phyloP scores from a whole-genome alignment of 2,329 filamentous ascomycete species.

The Aspergillus nomiae region DNA sequence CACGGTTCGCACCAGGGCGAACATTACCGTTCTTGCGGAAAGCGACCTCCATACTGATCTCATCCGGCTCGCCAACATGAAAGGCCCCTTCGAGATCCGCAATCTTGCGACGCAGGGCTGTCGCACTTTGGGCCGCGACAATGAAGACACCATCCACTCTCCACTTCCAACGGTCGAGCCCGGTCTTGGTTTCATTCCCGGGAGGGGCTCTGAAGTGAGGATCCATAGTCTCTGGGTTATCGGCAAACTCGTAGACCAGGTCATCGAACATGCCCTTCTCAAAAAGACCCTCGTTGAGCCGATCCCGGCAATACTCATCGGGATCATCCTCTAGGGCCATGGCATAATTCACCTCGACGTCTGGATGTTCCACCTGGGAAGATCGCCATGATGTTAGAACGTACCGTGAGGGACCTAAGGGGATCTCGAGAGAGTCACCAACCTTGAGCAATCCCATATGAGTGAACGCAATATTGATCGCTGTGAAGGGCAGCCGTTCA shows the following conservation, averaged over 20 bases:
- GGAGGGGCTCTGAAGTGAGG: slow-evolving; percentile 20
- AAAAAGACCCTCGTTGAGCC: slow-evolving; percentile 10
- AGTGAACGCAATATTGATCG: slow-evolving; percentile 17
- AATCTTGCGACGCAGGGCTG: slow-evolving; percentile 11
- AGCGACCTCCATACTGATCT: slow-evolving; percentile 10
- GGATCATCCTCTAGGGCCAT: background rate
- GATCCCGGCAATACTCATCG: slow-evolving; percentile 1
- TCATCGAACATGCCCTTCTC: slow-evolving; percentile 21
- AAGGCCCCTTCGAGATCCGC: slow-evolving; percentile 16
- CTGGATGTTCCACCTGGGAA: slow-evolving; percentile 5
- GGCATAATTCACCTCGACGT: slow-evolving; percentile 1
- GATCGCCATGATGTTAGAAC: background rate
- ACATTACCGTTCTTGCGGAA: slow-evolving; percentile 6
- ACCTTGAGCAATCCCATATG: slow-evolving; percentile 18
- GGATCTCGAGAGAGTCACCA: background rate
- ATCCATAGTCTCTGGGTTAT: slow-evolving; percentile 10
- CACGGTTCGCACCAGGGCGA: slow-evolving; percentile 5
- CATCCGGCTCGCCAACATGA: slow-evolving; percentile 4
- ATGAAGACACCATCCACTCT: slow-evolving; percentile 19
- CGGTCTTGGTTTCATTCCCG: slow-evolving; percentile 1
- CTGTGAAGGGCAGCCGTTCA: slow-evolving; percentile 7
- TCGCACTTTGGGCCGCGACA: slow-evolving; percentile 16
- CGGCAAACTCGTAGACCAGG: slow-evolving; percentile 20
- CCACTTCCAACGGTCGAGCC: slow-evolving; percentile 10
- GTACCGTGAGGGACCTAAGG: rapidly evolving